Conservation (phyloP, 1,284 basidiomycete genomes). For the Inonotus obliquus region DNA sequence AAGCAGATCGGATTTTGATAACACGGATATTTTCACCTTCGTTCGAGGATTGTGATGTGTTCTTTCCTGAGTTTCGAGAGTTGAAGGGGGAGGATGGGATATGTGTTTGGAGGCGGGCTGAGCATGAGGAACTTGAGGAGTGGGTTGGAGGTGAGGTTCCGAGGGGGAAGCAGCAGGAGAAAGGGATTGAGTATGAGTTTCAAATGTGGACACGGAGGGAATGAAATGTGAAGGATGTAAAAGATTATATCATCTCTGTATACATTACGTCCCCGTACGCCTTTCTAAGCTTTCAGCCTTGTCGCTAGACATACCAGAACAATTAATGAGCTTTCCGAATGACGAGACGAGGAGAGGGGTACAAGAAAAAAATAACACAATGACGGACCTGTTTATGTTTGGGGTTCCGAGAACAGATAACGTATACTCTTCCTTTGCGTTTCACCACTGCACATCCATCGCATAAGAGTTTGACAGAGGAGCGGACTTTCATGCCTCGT, state of each 20-base stretch:
- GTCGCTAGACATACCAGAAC: conserved; percentile 42
- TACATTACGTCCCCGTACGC: background rate
- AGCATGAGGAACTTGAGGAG: conserved; percentile 56
- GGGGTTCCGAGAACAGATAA: conserved; percentile 91
- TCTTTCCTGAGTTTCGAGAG: conserved; percentile 71
- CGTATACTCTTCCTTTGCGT: conserved; percentile 89
- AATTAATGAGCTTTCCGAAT: background rate
- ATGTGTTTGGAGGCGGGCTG: conserved; percentile 51
- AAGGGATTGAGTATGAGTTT: conserved; percentile 79
- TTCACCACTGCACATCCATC: conserved; percentile 84
- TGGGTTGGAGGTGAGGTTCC: conserved; percentile 83
- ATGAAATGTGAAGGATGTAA: background rate
- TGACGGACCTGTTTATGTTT: conserved; percentile 94
- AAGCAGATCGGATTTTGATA: conserved; percentile 76
- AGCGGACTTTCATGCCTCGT: conserved; percentile 95
- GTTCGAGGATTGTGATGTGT: conserved; percentile 82
- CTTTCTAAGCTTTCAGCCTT: conserved; percentile 38
- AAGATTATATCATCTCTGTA: conserved; percentile 1
- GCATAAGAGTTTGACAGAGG: conserved; percentile 90
- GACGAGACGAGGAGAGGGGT: no score
- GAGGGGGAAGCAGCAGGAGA: conserved; percentile 73
- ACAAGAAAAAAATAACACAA: background rate
- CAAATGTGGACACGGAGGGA: conserved; percentile 79
- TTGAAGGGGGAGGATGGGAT: conserved; percentile 25
- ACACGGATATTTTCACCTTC: conserved; percentile 77